phyloP scores from a whole-genome alignment of 441 rosid species.

The Omphalea diandra region DNA sequence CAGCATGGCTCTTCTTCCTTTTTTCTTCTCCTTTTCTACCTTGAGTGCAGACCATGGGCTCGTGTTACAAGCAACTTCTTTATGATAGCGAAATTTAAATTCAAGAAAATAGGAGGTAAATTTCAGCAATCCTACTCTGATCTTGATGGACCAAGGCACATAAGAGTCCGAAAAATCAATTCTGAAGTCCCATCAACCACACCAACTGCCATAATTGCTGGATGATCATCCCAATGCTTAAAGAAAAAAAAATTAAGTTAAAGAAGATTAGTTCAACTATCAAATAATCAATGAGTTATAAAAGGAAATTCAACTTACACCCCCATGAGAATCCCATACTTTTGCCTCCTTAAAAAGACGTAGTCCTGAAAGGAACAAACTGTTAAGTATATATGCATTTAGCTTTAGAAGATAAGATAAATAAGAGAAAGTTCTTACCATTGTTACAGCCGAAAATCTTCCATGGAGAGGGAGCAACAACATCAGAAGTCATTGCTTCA shows the following conservation, averaged over 20 bases:
- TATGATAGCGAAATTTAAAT: not conserved
- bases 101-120: not conserved
- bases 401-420: not conserved
- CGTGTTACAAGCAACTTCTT: too few species aligned
- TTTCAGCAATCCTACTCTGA: slow-evolving; percentile 66
- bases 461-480: slow-evolving; percentile 91
- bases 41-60: too few species aligned
- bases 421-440: slow-evolving; percentile 43
- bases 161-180: slow-evolving; percentile 66
- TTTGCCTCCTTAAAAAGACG: slow-evolving; percentile 93
- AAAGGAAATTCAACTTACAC: slow-evolving; percentile 38
- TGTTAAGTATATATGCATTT: too few species aligned
- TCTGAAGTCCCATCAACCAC: slow-evolving; percentile 77
- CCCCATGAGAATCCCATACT: slow-evolving; percentile 60
- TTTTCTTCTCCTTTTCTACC: too few species aligned
- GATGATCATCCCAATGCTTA: slow-evolving; percentile 89
- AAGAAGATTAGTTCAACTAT: slow-evolving; percentile 13
- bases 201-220: slow-evolving; percentile 96
- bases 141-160: slow-evolving; percentile 81
- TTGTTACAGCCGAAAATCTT: slow-evolving; percentile 94
- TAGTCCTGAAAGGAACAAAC: slow-evolving; percentile 53
- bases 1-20: too few species aligned
- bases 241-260: slow-evolving; percentile 10
- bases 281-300: not conserved
- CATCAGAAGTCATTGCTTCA: slow-evolving; percentile 68